A percentile compares a stretch with the other conserved stretches of the same genome.
phyloP scores from a whole-genome alignment of 208 protist genomes.

The Acanthamoeba lenticulata region DNA sequence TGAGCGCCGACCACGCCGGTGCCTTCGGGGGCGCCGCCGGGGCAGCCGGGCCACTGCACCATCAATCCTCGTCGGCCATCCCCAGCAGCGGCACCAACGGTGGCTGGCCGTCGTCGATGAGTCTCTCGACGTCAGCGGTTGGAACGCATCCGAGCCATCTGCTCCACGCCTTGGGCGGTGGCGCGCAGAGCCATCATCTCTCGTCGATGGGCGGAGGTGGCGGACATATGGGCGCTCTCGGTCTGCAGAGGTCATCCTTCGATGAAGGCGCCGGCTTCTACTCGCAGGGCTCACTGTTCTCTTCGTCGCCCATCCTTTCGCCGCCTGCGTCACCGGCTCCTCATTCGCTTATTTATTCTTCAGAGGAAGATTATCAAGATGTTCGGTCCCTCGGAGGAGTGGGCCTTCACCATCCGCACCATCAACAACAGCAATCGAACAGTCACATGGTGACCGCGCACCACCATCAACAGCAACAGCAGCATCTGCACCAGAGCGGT shows the following conservation, averaged over 20 bases:
- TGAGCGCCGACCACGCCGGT: slow-evolving; percentile 28
- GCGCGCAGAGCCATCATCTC: not conserved
- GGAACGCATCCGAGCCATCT: not conserved
- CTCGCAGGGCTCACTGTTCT: not conserved
- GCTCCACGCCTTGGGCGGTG: not conserved
- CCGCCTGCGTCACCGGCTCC: not conserved
- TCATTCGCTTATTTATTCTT: slow-evolving; percentile 23
- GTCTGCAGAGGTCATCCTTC: not conserved
- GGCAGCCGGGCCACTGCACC: not conserved
- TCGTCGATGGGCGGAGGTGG: not conserved
- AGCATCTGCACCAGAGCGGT: not conserved
- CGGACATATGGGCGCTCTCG: not conserved
- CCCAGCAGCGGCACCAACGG: not conserved
- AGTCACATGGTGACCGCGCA: not conserved
- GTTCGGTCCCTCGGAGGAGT: not conserved
- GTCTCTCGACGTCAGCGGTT: not conserved
- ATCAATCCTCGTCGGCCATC: not conserved
- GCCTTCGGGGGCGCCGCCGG: not conserved
- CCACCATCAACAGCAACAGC: not conserved
- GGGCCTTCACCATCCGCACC: not conserved
- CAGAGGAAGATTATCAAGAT: slow-evolving; percentile 14
- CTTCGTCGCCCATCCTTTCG: slow-evolving; percentile 47
- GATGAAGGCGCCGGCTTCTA: slow-evolving; percentile 59
- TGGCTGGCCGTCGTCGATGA: not conserved
- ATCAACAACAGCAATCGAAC: slow-evolving; percentile 30